A percentile compares a stretch with the other conserved stretches of the same genome.
These are phyloP conservation scores for Lagerstroemia speciosa DNA, from an alignment of 345 rosid species.

Conservation along the genomic window DNA sequence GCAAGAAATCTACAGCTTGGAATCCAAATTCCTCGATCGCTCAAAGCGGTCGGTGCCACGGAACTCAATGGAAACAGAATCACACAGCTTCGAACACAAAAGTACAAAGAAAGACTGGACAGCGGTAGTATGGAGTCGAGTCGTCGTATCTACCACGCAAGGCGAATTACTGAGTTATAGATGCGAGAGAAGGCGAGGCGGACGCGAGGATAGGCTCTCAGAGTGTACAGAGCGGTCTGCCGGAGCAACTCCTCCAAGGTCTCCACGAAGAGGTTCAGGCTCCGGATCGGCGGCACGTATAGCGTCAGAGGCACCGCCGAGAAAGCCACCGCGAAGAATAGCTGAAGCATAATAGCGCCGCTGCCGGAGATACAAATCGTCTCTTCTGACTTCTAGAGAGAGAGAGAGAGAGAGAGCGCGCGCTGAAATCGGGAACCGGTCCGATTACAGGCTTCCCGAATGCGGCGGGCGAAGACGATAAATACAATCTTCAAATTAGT, in stretches of 20 bases:
- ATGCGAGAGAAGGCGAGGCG: constrained; percentile 24
- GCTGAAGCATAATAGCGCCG: constrained; percentile 20
- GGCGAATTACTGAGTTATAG: constrained; percentile 14
- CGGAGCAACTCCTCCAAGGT: constrained; percentile 25
- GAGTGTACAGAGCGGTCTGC: constrained; percentile 18
- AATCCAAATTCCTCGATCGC: background rate
- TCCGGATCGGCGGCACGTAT: constrained; percentile 35
- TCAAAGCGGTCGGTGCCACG: background rate
- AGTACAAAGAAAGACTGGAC: too few species aligned
- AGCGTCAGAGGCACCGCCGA: constrained; percentile 39
- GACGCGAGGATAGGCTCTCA: constrained; percentile 27
- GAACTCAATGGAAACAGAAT: background rate
- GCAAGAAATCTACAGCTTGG: background rate
- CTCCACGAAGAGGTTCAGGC: constrained; percentile 30
- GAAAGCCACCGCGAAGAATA: constrained; percentile 37
- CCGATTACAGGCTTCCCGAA: background rate
- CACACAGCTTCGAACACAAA: background rate
- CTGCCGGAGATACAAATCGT: background rate
- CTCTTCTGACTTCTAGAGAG: background rate
- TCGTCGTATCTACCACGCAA: constrained; percentile 1
- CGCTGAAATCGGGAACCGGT: background rate
- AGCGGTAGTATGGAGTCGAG: too few species aligned
- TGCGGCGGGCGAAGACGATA: too few species aligned
- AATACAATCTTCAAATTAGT: too few species aligned
- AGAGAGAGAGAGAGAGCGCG: constrained; percentile 5